phyloP scores from a whole-genome alignment of 2,329 filamentous ascomycete genomes.

The Cordyceps fumosorosea region DNA sequence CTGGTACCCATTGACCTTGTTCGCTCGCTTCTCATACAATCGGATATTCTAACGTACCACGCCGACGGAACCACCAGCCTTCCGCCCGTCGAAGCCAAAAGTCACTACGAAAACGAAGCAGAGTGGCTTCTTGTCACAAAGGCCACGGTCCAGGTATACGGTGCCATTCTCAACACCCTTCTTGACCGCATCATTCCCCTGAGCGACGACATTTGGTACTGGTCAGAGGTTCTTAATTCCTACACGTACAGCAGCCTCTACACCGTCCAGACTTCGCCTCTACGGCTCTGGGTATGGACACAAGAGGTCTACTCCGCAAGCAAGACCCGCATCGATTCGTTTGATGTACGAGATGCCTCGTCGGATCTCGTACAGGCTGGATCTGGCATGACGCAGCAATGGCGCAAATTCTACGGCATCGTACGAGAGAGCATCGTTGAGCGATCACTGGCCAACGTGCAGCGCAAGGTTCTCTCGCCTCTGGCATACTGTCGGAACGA shows the following conservation, averaged over 20 bases:
- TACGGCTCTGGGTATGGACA: slow-evolving; percentile 65
- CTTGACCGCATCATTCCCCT: slow-evolving; percentile 78
- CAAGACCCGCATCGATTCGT: slow-evolving; percentile 35
- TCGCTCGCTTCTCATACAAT: slow-evolving; percentile 54
- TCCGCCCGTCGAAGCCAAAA: slow-evolving; percentile 26
- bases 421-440: slow-evolving; percentile 71
- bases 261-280: slow-evolving; percentile 76
- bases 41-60: slow-evolving; percentile 37
- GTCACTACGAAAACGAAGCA: slow-evolving; percentile 65
- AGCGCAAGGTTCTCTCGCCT: slow-evolving; percentile 67
- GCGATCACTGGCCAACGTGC: slow-evolving; percentile 63
- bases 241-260: slow-evolving; percentile 75
- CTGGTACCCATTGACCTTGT: slow-evolving; percentile 57
- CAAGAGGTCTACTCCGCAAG: slow-evolving; percentile 64
- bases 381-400: slow-evolving; percentile 42
- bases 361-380: slow-evolving; percentile 29
- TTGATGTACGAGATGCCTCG: slow-evolving; percentile 24
- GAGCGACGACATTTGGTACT: slow-evolving; percentile 88
- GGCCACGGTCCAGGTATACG: slow-evolving; percentile 85
- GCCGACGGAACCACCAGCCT: neutral
- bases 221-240: slow-evolving; percentile 81
- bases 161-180: slow-evolving; percentile 67
- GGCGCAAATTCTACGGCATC: slow-evolving; percentile 71
- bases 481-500: slow-evolving; percentile 70
- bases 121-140: slow-evolving; percentile 91